Evolutionary conservation across 208 protist species (phyloP), one percentile per base, ranked within the genome.

Genomic region (Trichomonas vaginalis): DNA sequence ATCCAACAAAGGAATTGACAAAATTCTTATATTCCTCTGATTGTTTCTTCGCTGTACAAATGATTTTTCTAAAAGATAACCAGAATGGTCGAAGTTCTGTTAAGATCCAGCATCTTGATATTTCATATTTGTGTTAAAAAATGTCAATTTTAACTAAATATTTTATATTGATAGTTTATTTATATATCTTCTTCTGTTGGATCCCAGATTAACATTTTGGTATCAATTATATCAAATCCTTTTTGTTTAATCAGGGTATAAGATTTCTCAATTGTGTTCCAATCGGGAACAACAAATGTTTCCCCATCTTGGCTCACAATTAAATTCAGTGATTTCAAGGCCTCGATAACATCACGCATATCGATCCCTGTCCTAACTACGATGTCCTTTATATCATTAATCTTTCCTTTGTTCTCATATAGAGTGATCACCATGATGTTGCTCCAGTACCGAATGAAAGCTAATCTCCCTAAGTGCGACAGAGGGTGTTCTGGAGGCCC

Each of bases 401-500:
- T 82, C 0, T 95, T 40, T 42, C 95, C 3, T 39, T 9, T 42
- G 49, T 88, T 80, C 6, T 96, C 70, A 4, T 79, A 83, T 0
- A 98, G 90, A 32, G 97, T 96, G 23, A 97, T 95, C 15, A 99
- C 97, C 3, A 99, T 96, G 0, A 98, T 97, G 80, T 98, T 83
- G 23, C 95, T 70, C 97, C 97, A 98, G 95, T 97, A 98, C 1
- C 95, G 95, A 17, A 90, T 82, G 51, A 97, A 98, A 0, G 95
- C 95, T 9, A 96, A 70, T 39, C 70, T 87, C 10, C 99, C 99
- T 45, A 99, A 97, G 97, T 99, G 99, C 80, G 98, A 99, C 23
- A 99, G 98, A 21, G 99, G 99, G 96, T 98, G 99, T 96, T 99
- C 99, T 9, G 99, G 99, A 12, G 98, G 98, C 32, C 99, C 99